Evolutionary conservation across 2,329 filamentous ascomycete genomes (phyloP).

Genomic region (Aspergillus viridinutans): DNA sequence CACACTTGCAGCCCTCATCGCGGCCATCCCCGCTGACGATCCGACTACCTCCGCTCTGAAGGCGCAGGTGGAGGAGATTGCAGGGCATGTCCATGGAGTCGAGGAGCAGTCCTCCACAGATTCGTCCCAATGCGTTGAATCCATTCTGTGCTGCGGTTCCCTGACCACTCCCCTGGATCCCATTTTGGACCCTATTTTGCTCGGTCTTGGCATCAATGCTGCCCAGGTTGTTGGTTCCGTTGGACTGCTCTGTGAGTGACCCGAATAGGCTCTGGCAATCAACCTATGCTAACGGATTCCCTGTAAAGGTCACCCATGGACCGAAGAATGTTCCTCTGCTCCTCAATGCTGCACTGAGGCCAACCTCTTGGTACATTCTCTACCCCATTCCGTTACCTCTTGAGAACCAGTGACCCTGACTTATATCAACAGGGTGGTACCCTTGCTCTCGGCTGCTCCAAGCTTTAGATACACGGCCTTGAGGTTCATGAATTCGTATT

Average conservation of each 20-base stretch:
- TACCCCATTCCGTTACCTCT: neutral
- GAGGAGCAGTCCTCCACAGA: constrained; percentile 7
- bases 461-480: neutral
- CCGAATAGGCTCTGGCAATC: neutral
- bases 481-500: neutral
- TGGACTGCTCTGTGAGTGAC: constrained; percentile 24
- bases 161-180: constrained; percentile 27
- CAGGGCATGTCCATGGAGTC: constrained; percentile 6
- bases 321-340: constrained; percentile 13
- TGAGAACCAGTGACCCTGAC: neutral
- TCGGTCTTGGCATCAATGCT: constrained; percentile 18
- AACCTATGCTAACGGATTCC: neutral
- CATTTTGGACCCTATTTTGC: constrained; percentile 23
- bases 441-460: constrained; percentile 22
- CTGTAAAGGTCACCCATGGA: constrained; percentile 21
- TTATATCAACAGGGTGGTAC: constrained; percentile 15
- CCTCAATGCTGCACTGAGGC: constrained; percentile 30
- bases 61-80: constrained; percentile 12
- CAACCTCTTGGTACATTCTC: constrained; percentile 24
- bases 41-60: constrained; percentile 8
- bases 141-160: constrained; percentile 25
- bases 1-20: constrained; percentile 24
- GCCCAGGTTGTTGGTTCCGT: constrained; percentile 24
- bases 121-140: constrained; percentile 15
- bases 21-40: constrained; percentile 19